A percentile compares a stretch with the other conserved stretches of the same genome.
These are phyloP conservation scores for Russula abietina DNA, from an alignment of 768 basidiomycete genomes.

Conservation along the genomic window DNA sequence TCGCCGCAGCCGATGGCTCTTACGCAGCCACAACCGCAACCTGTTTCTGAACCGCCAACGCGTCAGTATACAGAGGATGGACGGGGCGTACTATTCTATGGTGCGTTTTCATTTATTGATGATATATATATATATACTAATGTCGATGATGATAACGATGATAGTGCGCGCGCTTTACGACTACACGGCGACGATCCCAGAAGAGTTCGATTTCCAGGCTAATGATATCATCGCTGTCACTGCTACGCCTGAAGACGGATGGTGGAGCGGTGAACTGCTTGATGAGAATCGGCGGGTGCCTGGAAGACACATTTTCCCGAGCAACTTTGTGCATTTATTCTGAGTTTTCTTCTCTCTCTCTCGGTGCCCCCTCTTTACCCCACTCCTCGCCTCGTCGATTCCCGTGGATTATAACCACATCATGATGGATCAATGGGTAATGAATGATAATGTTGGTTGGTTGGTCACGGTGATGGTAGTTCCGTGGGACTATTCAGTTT, in stretches of 20 bases:
- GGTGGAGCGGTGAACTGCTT: constrained; percentile 93
- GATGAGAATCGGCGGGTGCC: constrained; percentile 65
- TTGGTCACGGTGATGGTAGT: neutral
- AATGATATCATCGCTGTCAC: constrained; percentile 96
- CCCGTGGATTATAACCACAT: neutral
- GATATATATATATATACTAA: neutral
- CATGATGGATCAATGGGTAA: neutral
- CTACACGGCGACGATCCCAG: constrained; percentile 75
- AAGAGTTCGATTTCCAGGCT: constrained; percentile 94
- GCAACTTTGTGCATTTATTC: constrained; percentile 82
- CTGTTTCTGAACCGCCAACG: constrained; percentile 41
- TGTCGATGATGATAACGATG: neutral
- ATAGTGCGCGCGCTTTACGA: constrained; percentile 87
- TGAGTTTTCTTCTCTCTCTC: constrained; percentile 29
- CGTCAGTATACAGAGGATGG: constrained; percentile 81
- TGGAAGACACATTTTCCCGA: constrained; percentile 78
- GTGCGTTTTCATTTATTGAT: constrained; percentile 39
- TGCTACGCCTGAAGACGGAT: constrained; percentile 89
- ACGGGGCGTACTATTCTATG: constrained; percentile 78
- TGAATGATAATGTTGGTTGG: neutral
- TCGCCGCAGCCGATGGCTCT: constrained; percentile 41
- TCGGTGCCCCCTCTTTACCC: too few relatives aligned
- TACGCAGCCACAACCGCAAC: constrained; percentile 22
- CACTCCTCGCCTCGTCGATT: neutral
- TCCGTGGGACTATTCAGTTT: neutral